Percentiles rank a stretch among this genome's conserved stretches.
Conservation (phyloP, 306 rosid genomes). For the Erythrophleum fordii region DNA sequence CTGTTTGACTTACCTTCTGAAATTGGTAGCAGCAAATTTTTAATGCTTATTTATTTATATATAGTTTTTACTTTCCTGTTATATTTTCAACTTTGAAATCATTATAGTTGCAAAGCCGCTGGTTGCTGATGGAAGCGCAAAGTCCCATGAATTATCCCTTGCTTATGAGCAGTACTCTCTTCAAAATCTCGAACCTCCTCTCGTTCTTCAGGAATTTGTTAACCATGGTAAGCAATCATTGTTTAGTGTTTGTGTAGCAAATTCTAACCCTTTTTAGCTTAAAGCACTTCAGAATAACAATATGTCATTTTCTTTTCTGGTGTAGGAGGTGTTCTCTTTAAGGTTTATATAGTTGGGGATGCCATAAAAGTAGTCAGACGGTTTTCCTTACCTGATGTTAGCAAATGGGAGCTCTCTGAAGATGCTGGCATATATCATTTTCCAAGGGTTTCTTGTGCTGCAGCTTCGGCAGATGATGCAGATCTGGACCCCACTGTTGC, state of each 20-base stretch:
- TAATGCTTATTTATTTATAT: conserved; percentile 15
- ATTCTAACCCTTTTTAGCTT: conserved; percentile 9
- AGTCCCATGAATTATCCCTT: conserved; percentile 83
- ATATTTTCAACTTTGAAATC: conserved; percentile 26
- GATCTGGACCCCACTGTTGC: conserved; percentile 81
- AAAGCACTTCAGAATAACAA: background rate
- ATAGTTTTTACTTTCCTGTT: background rate
- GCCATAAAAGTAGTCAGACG: conserved; percentile 88
- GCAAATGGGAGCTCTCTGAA: conserved; percentile 69
- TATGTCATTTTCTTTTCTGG: conserved; percentile 25
- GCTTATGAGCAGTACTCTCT: conserved; percentile 79
- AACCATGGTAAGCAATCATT: conserved; percentile 67
- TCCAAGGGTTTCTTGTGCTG: conserved; percentile 93
- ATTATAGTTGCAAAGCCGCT: conserved; percentile 87
- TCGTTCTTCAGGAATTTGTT: conserved; percentile 88
- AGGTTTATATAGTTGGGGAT: conserved; percentile 88
- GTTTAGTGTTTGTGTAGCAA: background rate
- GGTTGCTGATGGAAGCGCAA: conserved; percentile 89
- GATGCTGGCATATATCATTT: conserved; percentile 68
- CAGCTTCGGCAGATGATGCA: conserved; percentile 93
- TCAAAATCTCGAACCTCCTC: conserved; percentile 84
- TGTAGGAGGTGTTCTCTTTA: conserved; percentile 88
- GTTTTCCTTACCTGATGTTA: conserved; percentile 81
- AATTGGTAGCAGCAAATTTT: background rate
- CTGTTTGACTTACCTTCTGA: background rate